Evolutionary conservation across 2,329 filamentous ascomycete species (phyloP), one percentile per base, ranked within the genome.

Genomic region (Pseudocercospora fuligena): DNA sequence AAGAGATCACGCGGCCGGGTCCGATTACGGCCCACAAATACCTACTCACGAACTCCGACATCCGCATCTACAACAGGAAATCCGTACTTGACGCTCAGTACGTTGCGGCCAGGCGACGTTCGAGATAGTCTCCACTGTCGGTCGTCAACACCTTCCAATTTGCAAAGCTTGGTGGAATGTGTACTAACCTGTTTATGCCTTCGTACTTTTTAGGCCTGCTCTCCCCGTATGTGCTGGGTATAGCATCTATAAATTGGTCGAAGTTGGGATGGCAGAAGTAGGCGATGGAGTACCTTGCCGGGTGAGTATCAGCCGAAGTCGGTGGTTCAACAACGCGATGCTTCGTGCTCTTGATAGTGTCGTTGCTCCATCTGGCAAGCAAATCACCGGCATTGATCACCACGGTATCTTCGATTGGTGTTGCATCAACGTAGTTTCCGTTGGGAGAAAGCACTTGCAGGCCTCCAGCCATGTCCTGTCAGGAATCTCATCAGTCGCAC

Each of bases 211-310:
- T 94, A 49, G 90, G 87, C 64, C 75, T 78, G 3, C 82, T 80
- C 67, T 90, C 79, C 61, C 85, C 83, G 75, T 87, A 94, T 0
- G 93, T 97, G 0, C 92, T 91, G 0, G 92, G 93, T 53, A 97
- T 87, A 1, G 90, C 92, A 72, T 95, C 91, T 70, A 97, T 96
- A 63, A 86, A 82, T 71, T 85, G 87, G 67, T 91, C 87, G 76
- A 88, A 90, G 76, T 96, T 93, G 8, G 93, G 92, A 73, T 96
- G 94, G 83, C 93, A 96, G 77, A 97, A 96, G 81, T 96, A 97
- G 73, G 93, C 94, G 76, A 97, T 90, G 73, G 65, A 69, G 76
- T 97, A 97, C 29, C 83, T 61, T 0, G 92, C 84, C 1, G 93
- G 92, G 78, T 96, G 90, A 19, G 84, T 85, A 3, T 84, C 84